A percentile compares a stretch with the other conserved stretches of the same genome.
Evolutionary conservation across 23 red algal genomes (phyloP).

Genomic region (Gracilaria domingensis): DNA sequence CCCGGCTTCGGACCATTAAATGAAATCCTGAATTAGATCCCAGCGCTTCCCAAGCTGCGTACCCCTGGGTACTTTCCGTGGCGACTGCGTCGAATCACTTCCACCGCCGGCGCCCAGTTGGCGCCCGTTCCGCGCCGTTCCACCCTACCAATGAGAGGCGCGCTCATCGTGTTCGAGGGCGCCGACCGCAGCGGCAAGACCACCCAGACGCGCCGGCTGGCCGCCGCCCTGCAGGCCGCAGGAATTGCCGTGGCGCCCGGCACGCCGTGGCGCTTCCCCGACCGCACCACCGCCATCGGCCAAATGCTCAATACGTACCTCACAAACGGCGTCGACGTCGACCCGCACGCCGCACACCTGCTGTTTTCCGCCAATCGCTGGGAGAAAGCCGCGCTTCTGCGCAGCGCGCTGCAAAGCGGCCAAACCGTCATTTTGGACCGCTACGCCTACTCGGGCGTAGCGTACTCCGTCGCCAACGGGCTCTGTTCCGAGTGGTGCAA

Average conservation of each 20-base stretch:
- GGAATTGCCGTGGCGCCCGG: constrained; percentile 27
- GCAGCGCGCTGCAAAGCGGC: constrained; percentile 37
- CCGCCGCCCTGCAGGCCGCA: constrained; percentile 36
- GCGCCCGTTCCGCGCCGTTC: background rate
- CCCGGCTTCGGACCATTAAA: too few species aligned
- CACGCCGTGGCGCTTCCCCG: constrained; percentile 83
- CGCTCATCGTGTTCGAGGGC: constrained; percentile 93
- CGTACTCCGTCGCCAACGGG: constrained; percentile 80
- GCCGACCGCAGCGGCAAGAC: constrained; percentile 93
- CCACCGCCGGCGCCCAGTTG: background rate
- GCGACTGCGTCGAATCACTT: background rate
- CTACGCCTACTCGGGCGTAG: constrained; percentile 94
- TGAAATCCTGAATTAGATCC: too few species aligned
- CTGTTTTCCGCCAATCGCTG: constrained; percentile 96
- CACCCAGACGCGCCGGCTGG: constrained; percentile 71
- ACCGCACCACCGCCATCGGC: constrained; percentile 80
- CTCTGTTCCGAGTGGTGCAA: constrained; percentile 79
- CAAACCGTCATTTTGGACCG: constrained; percentile 83
- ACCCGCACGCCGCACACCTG: constrained; percentile 75
- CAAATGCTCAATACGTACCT: constrained; percentile 73
- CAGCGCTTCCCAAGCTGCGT: background rate
- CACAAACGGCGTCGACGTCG: constrained; percentile 32
- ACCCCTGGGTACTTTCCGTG: background rate
- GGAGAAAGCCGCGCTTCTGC: constrained; percentile 73
- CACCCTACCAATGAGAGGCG: constrained; percentile 53